phyloP scores from a whole-genome alignment of 2,329 filamentous ascomycete species.

The Hawksworthiomyces lignivorus region DNA sequence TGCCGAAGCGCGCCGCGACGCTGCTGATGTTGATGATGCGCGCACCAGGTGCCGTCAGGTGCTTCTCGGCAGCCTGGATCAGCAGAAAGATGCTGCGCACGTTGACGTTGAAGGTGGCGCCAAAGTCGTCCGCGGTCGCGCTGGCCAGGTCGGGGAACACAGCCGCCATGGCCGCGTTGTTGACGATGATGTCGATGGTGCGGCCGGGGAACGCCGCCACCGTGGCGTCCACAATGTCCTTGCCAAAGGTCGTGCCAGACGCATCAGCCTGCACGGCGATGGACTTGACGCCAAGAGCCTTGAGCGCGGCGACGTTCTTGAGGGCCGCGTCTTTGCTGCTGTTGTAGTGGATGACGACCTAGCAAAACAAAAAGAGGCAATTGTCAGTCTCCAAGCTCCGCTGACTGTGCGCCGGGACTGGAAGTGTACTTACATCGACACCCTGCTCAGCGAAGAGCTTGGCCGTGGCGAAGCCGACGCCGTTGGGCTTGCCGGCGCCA shows the following conservation, averaged over 20 bases:
- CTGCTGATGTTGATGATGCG: slow-evolving; percentile 15
- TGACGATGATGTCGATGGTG: slow-evolving; percentile 15
- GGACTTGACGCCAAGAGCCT: slow-evolving; percentile 9
- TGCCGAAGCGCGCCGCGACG: slow-evolving; percentile 10
- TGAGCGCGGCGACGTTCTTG: slow-evolving; percentile 5
- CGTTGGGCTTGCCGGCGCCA: slow-evolving; percentile 15
- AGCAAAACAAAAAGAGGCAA: neutral
- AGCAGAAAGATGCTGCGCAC: slow-evolving; percentile 14
- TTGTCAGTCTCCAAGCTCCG: neutral
- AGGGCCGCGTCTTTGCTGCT: slow-evolving; percentile 10
- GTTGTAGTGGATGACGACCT: slow-evolving; percentile 16
- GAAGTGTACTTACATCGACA: slow-evolving; percentile 8
- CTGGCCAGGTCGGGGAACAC: slow-evolving; percentile 5
- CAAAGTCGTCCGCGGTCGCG: slow-evolving; percentile 10
- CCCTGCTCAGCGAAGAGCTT: slow-evolving; percentile 12
- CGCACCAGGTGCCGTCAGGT: slow-evolving; percentile 9
- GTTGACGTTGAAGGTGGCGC: slow-evolving; percentile 13
- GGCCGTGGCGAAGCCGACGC: slow-evolving; percentile 15
- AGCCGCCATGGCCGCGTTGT: slow-evolving; percentile 13
- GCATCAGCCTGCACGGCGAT: slow-evolving; percentile 14
- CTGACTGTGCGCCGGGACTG: neutral
- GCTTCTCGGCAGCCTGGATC: slow-evolving; percentile 14
- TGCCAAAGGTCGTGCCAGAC: slow-evolving; percentile 9
- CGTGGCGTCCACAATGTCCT: slow-evolving; percentile 11
- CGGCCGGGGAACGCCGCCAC: slow-evolving; percentile 11